Evolutionary conservation across 139 green algal genomes (phyloP).

Genomic region (Chlorella sp.): DNA sequence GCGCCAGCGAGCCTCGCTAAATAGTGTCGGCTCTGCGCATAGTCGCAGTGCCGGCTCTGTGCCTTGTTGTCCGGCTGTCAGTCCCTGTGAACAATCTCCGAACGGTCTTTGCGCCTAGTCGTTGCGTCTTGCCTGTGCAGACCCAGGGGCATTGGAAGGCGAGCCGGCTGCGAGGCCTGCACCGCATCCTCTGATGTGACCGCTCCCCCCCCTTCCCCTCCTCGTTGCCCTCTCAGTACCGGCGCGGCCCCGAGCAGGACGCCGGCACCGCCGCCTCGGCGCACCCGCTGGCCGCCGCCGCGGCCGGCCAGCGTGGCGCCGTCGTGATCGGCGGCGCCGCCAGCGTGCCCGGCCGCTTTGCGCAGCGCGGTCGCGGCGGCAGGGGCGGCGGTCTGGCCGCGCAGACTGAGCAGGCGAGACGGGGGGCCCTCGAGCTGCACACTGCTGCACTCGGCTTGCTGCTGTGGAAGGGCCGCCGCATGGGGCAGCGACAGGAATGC

Average conservation of each 20-base stretch:
- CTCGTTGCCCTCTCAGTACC: conserved; percentile 41
- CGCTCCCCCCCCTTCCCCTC: not conserved
- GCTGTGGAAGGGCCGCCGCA: no score
- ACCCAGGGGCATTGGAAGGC: no score
- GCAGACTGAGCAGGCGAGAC: not conserved
- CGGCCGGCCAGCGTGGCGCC: conserved; percentile 13
- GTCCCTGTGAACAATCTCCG: no score
- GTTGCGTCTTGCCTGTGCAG: no score
- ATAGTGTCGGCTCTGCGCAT: no score
- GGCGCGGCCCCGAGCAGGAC: conserved; percentile 18
- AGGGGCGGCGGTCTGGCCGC: conserved; percentile 5
- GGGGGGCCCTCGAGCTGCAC: no score
- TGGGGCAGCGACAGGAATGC: not conserved
- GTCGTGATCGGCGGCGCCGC: conserved; percentile 51
- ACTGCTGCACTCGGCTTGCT: no score
- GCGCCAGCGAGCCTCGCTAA: not conserved
- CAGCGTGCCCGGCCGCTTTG: conserved; percentile 35
- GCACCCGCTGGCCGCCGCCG: conserved; percentile 3
- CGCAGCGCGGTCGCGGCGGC: not conserved
- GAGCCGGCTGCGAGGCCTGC: no score
- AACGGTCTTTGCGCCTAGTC: no score
- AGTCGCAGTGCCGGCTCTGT: no score
- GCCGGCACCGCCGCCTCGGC: not conserved
- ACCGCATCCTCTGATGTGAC: no score
- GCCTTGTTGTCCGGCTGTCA: no score